A percentile compares a stretch with the other conserved stretches of the same genome.
These are phyloP conservation scores for Blepharisma undulans DNA, from an alignment of 169 alveolate genomes.

Conservation along the genomic window DNA sequence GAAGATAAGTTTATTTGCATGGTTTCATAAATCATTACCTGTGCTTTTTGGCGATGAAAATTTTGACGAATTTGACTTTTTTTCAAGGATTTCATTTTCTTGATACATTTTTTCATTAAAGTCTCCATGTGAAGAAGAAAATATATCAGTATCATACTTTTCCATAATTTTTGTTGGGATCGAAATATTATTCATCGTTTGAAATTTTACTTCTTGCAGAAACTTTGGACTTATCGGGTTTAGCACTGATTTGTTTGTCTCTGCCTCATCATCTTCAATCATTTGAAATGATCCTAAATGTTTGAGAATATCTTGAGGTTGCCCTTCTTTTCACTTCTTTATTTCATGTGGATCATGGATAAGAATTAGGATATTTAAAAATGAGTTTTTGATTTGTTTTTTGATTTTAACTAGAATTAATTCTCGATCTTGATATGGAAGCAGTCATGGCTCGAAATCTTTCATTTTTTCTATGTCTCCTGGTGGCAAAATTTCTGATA, in stretches of 20 bases:
- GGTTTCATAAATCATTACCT: neutral
- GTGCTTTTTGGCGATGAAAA: neutral
- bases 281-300: neutral
- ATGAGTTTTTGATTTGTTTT: neutral
- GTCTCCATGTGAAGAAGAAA: neutral
- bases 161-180: neutral
- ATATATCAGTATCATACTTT: neutral
- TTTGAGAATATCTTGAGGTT: neutral
- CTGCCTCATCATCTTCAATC: neutral
- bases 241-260: neutral
- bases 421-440: neutral
- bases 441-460: neutral
- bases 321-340: neutral
- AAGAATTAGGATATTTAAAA: neutral
- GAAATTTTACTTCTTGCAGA: neutral
- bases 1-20: neutral
- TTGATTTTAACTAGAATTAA: neutral
- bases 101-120: neutral
- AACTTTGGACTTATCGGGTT: neutral
- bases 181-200: neutral
- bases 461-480: neutral
- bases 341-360: neutral
- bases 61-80: neutral
- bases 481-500: neutral
- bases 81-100: neutral